A percentile compares a stretch with the other conserved stretches of the same genome.
Conservation (phyloP, 1,284 basidiomycete genomes). For the Leccinum fallax region DNA sequence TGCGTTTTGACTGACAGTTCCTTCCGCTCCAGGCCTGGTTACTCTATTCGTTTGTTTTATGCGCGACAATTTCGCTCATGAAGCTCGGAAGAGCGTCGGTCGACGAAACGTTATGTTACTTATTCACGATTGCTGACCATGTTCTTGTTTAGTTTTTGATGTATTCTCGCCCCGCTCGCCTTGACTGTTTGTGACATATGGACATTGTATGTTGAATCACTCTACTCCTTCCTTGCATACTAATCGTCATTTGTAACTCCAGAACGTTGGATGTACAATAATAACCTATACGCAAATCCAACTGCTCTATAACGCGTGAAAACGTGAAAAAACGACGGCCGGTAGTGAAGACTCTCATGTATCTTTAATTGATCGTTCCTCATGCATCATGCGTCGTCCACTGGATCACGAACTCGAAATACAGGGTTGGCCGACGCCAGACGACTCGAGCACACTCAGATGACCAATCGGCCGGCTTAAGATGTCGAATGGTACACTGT, state of each 20-base stretch:
- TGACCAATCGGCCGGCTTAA: too few species aligned
- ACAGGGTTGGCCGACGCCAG: background rate
- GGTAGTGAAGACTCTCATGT: background rate
- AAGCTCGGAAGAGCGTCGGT: background rate
- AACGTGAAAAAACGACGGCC: background rate
- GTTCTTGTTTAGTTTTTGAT: slow-evolving; percentile 1
- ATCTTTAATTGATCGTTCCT: too few species aligned
- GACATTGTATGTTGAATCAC: background rate
- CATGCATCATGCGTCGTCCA: background rate
- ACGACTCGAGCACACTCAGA: background rate
- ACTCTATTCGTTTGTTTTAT: background rate
- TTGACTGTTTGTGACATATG: slow-evolving; percentile 4
- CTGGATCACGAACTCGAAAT: background rate
- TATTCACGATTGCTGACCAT: background rate
- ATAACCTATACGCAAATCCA: background rate
- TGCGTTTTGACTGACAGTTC: background rate
- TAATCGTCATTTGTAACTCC: slow-evolving; percentile 3
- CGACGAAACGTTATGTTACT: slow-evolving; percentile 8
- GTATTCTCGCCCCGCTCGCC: background rate
- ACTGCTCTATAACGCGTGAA: background rate
- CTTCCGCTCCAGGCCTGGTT: slow-evolving; percentile 15
- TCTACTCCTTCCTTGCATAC: background rate
- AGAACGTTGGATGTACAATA: slow-evolving; percentile 9
- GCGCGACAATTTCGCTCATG: background rate
- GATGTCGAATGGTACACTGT: too few species aligned